Evolutionary conservation across 495 filamentous ascomycete genomes (phyloP).

Genomic region (Trichocladium antarcticum): DNA sequence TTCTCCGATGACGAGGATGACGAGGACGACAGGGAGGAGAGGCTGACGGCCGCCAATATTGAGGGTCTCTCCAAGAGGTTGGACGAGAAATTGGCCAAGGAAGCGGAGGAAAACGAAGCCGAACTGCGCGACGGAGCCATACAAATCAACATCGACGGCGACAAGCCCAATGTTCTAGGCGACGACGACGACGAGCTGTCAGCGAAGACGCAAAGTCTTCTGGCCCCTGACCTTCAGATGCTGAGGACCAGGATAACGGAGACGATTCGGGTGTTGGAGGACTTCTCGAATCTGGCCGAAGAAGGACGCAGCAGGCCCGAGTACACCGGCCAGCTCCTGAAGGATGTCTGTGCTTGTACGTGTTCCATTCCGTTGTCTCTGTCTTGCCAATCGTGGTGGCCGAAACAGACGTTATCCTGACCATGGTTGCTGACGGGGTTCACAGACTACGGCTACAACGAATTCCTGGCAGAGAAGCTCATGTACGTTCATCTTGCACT

Average conservation of each 20-base stretch:
- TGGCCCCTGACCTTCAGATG: slow-evolving; percentile 83
- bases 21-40: slow-evolving; percentile 78
- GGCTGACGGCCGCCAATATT: slow-evolving; percentile 90
- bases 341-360: slow-evolving; percentile 72
- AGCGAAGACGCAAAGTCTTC: slow-evolving; percentile 38
- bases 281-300: slow-evolving; percentile 69
- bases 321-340: slow-evolving; percentile 73
- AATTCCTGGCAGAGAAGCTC: slow-evolving; percentile 31
- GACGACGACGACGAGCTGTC: slow-evolving; percentile 40
- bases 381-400: not conserved
- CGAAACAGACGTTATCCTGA: not conserved
- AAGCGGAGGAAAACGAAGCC: slow-evolving; percentile 65
- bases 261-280: slow-evolving; percentile 78
- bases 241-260: slow-evolving; percentile 86
- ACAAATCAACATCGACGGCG: slow-evolving; percentile 90
- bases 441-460: slow-evolving; percentile 70
- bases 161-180: slow-evolving; percentile 60
- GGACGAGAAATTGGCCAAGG: slow-evolving; percentile 55
- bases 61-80: slow-evolving; percentile 76
- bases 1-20: slow-evolving; percentile 95
- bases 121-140: slow-evolving; percentile 78
- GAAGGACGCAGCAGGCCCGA: slow-evolving; percentile 70
- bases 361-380: not conserved
- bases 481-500: slow-evolving; percentile 9
- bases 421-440: not conserved